phyloP scores from a whole-genome alignment of 2,329 filamentous ascomycete genomes.

The Fusarium luffae region DNA sequence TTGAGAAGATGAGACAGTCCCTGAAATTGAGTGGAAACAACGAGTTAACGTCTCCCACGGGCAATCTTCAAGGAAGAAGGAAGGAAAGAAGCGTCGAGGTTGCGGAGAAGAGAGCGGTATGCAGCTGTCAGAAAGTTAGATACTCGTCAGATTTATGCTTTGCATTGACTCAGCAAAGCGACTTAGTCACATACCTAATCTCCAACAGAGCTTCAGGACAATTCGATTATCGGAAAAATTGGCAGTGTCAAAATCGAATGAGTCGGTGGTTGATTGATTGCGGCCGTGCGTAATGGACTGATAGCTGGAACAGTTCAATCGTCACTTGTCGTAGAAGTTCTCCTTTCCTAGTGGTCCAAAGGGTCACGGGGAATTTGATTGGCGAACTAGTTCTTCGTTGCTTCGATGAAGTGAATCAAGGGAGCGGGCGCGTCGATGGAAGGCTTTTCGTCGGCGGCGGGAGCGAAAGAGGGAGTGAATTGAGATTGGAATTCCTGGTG shows the following conservation, averaged over 20 bases:
- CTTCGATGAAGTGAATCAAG: conserved; percentile 41
- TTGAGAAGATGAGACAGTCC: conserved; percentile 57
- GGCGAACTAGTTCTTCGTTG: conserved; percentile 38
- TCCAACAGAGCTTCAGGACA: conserved; percentile 22
- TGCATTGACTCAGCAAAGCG: conserved; percentile 18
- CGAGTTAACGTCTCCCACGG: conserved; percentile 74
- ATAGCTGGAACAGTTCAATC: conserved; percentile 23
- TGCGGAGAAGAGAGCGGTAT: conserved; percentile 54
- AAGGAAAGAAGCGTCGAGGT: conserved; percentile 54
- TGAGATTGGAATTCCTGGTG: conserved; percentile 54
- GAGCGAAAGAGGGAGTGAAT: conserved; percentile 40
- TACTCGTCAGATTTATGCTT: conserved; percentile 1
- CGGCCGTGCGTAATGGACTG: conserved; percentile 14
- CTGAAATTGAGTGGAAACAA: conserved; percentile 66
- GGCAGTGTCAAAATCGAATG: conserved; percentile 13
- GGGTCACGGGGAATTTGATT: conserved; percentile 43
- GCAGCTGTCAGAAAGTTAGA: conserved; percentile 51
- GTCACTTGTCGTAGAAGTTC: conserved; percentile 26
- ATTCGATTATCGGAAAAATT: conserved; percentile 19
- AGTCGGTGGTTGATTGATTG: conserved; percentile 13
- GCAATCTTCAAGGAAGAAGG: conserved; percentile 57
- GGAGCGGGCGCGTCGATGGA: conserved; percentile 47
- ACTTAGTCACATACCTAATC: conserved; percentile 43
- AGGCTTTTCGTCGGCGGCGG: conserved; percentile 35
- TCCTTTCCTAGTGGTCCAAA: conserved; percentile 43